Evolutionary conservation across 2,329 filamentous ascomycete species (phyloP).

Genomic region (Colletotrichum sp.): DNA sequence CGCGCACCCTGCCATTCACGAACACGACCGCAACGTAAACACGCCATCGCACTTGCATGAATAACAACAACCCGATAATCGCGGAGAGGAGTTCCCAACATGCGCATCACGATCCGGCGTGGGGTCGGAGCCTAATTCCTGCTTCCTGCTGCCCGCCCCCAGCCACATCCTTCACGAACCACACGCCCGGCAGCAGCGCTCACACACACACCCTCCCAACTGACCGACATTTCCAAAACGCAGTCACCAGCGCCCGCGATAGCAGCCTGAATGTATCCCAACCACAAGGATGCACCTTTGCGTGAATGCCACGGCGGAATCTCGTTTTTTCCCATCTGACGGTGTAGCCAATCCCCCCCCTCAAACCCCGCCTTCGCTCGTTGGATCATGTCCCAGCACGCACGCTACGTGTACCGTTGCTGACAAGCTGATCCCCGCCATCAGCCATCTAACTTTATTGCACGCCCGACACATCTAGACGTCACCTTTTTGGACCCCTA

Average conservation of each 20-base stretch:
- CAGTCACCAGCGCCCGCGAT: not conserved
- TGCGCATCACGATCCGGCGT: not conserved
- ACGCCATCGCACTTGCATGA: not conserved
- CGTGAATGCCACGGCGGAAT: not conserved
- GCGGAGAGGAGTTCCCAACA: not conserved
- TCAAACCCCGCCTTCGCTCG: not conserved
- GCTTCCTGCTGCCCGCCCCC: constrained; percentile 11
- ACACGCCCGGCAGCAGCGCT: not conserved
- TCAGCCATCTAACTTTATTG: not conserved
- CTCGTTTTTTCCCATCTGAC: not conserved
- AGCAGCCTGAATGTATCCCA: not conserved
- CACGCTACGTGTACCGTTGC: not conserved
- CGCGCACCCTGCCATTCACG: not conserved
- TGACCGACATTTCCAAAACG: not conserved
- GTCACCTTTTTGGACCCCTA: not conserved
- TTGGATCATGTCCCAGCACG: not conserved
- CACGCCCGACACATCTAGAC: not conserved
- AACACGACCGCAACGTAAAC: not conserved
- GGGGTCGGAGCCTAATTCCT: constrained; percentile 19
- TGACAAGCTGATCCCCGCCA: constrained; percentile 9
- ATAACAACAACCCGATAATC: not conserved
- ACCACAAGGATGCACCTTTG: not conserved
- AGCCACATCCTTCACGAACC: constrained; percentile 14
- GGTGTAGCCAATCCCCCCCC: not conserved
- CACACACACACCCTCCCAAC: not conserved